Conservation (phyloP, 1,139 yeast species). For the Candida sp. region DNA sequence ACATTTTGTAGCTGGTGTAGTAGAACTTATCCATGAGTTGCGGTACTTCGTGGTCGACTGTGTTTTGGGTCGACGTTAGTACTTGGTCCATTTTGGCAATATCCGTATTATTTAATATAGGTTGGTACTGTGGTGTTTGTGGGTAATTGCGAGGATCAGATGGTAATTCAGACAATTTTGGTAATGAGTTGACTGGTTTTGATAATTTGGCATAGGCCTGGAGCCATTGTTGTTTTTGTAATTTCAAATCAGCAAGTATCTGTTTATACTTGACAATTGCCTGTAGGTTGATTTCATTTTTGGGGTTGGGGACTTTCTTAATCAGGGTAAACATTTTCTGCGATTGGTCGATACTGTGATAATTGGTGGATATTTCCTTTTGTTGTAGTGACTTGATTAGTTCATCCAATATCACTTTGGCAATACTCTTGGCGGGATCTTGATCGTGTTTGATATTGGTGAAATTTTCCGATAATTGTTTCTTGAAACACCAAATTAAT, state of each 20-base stretch:
- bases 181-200: conserved; percentile 14
- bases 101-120: conserved; percentile 8
- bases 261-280: conserved; percentile 44
- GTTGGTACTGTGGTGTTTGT: neutral
- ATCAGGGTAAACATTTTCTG: conserved; percentile 16
- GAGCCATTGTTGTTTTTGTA: conserved; percentile 51
- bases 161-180: conserved; percentile 7
- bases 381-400: conserved; percentile 54
- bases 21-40: conserved; percentile 20
- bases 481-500: conserved; percentile 64
- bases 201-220: conserved; percentile 21
- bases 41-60: conserved; percentile 15
- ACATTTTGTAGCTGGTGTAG: conserved; percentile 18
- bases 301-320: conserved; percentile 50
- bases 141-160: conserved; percentile 2
- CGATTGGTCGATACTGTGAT: conserved; percentile 29
- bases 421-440: conserved; percentile 42
- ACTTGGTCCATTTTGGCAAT: conserved; percentile 8
- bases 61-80: conserved; percentile 7
- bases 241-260: conserved; percentile 39
- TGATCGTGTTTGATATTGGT: conserved; percentile 15
- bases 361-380: conserved; percentile 59
- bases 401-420: conserved; percentile 66
- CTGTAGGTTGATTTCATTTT: conserved; percentile 47
- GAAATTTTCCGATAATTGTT: conserved; percentile 31